Conservation (phyloP, 169 alveolate species). For the Plasmodium cynomolgi region DNA sequence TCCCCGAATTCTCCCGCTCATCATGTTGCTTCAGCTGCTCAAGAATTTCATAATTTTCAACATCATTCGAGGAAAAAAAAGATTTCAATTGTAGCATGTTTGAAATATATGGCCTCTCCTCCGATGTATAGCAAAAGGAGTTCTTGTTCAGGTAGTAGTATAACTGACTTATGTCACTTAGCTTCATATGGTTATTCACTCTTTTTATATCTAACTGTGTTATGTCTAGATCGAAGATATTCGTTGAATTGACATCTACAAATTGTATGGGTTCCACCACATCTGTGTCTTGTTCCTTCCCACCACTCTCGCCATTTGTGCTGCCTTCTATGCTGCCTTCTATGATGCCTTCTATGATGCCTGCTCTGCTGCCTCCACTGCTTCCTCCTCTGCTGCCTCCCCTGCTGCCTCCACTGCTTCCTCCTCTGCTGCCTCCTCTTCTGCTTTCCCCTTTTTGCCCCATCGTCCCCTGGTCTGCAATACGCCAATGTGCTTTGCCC, state of each 20-base stretch:
- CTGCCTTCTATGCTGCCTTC: too few relatives aligned
- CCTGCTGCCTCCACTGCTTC: too few relatives aligned
- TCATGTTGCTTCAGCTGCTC: neutral
- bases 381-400: too few relatives aligned
- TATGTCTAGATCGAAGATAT: constrained; percentile 25
- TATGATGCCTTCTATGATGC: neutral
- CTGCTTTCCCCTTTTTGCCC: neutral
- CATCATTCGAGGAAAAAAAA: neutral
- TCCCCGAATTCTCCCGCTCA: neutral
- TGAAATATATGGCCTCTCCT: neutral
- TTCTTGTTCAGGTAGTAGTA: constrained; percentile 21
- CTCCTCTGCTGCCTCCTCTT: too few relatives aligned
- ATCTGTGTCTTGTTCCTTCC: neutral
- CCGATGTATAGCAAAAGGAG: constrained; percentile 9
- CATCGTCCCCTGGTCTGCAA: neutral
- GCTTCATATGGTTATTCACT: constrained; percentile 54
- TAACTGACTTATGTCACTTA: constrained; percentile 19
- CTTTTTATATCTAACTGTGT: constrained; percentile 20
- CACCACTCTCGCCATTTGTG: neutral
- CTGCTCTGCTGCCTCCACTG: neutral
- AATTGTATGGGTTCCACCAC: constrained; percentile 10
- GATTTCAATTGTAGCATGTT: constrained; percentile 9
- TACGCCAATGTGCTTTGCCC: neutral
- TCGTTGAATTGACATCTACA: constrained; percentile 11
- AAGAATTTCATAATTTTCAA: neutral